phyloP scores from a whole-genome alignment of 1,284 basidiomycete species.

The Golubevia pallescens region DNA sequence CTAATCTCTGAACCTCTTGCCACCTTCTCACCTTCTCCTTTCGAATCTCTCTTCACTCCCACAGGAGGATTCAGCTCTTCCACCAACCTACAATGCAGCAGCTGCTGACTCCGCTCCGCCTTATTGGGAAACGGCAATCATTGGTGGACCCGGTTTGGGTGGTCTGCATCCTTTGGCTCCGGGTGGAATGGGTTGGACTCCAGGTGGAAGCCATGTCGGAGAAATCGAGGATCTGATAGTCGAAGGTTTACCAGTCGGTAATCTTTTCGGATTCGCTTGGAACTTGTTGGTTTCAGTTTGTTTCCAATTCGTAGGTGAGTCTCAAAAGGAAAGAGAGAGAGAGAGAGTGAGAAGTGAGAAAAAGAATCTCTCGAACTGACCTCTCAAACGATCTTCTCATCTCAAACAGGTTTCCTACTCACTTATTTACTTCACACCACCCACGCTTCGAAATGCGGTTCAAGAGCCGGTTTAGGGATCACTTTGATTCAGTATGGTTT shows the following conservation, averaged over 20 bases:
- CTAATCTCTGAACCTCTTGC: not conserved
- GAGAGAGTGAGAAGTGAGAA: too few species aligned
- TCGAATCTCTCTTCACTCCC: too few species aligned
- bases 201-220: conserved; percentile 42
- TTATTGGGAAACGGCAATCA: conserved; percentile 96
- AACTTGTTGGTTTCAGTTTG: conserved; percentile 88
- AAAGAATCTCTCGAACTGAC: too few species aligned
- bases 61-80: conserved; percentile 16
- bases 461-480: conserved; percentile 88
- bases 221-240: conserved; percentile 68
- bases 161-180: conserved; percentile 67
- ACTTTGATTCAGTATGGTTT: conserved; percentile 93
- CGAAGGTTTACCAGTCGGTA: conserved; percentile 70
- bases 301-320: conserved; percentile 85
- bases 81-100: conserved; percentile 82
- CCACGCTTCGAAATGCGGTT: conserved; percentile 92
- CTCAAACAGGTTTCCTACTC: conserved; percentile 50
- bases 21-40: not conserved
- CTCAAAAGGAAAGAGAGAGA: not conserved
- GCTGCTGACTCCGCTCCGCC: conserved; percentile 89
- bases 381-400: not conserved
- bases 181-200: conserved; percentile 62
- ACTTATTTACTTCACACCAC: conserved; percentile 68
- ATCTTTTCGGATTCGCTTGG: conserved; percentile 75
- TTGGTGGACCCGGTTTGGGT: conserved; percentile 61